A percentile compares a stretch with the other conserved stretches of the same genome.
phyloP scores from a whole-genome alignment of 805 yeast genomes.

The Grigorovia yakushimaensis region DNA sequence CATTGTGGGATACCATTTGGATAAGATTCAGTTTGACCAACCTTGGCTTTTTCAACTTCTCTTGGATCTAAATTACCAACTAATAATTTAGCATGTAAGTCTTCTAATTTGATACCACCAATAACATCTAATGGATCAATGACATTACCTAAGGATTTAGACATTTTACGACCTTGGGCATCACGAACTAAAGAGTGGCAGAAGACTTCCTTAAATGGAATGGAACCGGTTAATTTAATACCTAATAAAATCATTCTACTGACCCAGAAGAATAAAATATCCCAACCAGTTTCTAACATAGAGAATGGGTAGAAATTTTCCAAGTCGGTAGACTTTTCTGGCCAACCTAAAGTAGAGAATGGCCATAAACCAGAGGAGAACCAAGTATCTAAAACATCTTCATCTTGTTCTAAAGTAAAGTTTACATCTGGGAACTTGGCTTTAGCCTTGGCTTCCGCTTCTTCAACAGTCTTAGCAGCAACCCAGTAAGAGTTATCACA shows the following conservation, averaged over 20 bases:
- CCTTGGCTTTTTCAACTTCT: conserved; percentile 78
- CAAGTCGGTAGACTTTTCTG: conserved; percentile 65
- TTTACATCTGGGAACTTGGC: conserved; percentile 59
- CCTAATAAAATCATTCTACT: conserved; percentile 92
- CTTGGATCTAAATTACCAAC: conserved; percentile 82
- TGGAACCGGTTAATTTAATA: conserved; percentile 76
- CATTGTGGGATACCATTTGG: conserved; percentile 98
- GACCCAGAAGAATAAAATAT: conserved; percentile 98
- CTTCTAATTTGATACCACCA: conserved; percentile 70
- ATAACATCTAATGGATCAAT: conserved; percentile 94
- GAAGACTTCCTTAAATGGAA: conserved; percentile 94
- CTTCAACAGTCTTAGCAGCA: conserved; percentile 74
- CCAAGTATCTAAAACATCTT: conserved; percentile 98
- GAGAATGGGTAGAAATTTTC: conserved; percentile 80
- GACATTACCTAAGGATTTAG: conserved; percentile 94
- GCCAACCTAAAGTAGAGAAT: conserved; percentile 95
- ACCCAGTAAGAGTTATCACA: conserved; percentile 74
- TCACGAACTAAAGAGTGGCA: conserved; percentile 98
- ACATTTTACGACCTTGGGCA: conserved; percentile 99
- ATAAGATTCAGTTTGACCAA: conserved; percentile 81
- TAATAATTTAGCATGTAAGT: conserved; percentile 65
- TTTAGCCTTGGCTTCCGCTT: conserved; percentile 76
- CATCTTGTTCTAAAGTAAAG: conserved; percentile 84
- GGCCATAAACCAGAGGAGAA: conserved; percentile 98
- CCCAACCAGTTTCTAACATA: conserved; percentile 98